Evolutionary conservation across 192 early-diverging fungal genomes (phyloP), one percentile per base, ranked within the genome.

Genomic region (Irineochytrium annulatum): DNA sequence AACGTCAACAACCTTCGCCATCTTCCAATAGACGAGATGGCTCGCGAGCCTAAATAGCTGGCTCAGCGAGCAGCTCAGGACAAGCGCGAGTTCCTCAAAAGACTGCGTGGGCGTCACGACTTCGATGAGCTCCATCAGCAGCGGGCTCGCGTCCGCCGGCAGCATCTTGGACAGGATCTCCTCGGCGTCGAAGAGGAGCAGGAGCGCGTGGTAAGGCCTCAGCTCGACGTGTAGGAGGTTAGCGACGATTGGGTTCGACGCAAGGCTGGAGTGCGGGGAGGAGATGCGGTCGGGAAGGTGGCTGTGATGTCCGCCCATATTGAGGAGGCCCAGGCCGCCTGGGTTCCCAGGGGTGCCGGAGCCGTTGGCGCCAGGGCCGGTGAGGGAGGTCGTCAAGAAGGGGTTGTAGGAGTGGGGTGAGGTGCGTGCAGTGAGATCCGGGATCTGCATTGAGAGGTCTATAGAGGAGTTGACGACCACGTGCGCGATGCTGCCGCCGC

Each of bases 11-110:
- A 98, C 75, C 64, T 90, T 91, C 11, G 93, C 94, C 58, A 92
- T 89, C 54, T 81, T 72, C 95, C 95, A 98, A 67, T 89, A 94
- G 28, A 94, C 89, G 30, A 98, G 71, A 70, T 98, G 95, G 0
- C 93, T 87, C 3, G 88, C 93, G 22, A 94, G 60, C 16, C 90
- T 79, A 67, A 91, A 96, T 1, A 98, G 82, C 61, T 95, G 95
- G 0, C 93, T 88, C 46, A 93, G 77, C n/a, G 95, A 94, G 69
- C 94, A 96, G 69, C 92, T 92, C 24, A 96, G 62, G 29, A 86
- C 72, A 16, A 86, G 69, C 68, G 91, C 87, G 24, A 98, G 76
- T 60, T 91, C 82, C 27, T 90, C 82, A 35, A 98, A 80, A 44
- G 84, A 79, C 74, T 87, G 84, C 37, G 86, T 91, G 1, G 91